Base-by-base conservation (phyloP, 768 basidiomycete species). In the Amanita molliuscula region DNA sequence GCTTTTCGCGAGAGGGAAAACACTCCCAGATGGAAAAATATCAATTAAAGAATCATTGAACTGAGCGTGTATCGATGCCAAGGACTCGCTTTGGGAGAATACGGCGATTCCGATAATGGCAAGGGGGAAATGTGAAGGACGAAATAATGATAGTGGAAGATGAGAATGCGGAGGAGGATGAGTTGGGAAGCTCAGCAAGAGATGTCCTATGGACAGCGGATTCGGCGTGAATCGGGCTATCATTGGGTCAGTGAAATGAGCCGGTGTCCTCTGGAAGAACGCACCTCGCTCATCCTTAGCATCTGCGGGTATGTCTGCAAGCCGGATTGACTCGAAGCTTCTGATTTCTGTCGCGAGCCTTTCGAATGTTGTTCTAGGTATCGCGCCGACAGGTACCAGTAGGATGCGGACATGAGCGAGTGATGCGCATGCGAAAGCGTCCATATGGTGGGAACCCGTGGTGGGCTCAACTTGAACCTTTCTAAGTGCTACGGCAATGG, bases 21-120 rank as follows among this genome's bases (percentile, higher is more conserved):
- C 72, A 10, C 76, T 77, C 9, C 76, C 74, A 25, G 74, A 64
- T 2, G 86, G 81, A 58, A 87, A 90, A 18, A 84, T 67, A 48
- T 88, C 79, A 10, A 71, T 68, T 15, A 94, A 56, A 0, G 76
- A 62, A 4, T 75, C 73, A 56, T 84, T 77, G 60, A 92, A 90
- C 55, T 89, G 78, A 25, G 76, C 68, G 53, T 76, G 71, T 57
- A 81, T 72, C 13, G 76, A 67, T 4, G 74, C 62, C 21, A 80
- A 61, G 6, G 41, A 43, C 50, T 80, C 75, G 25, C 70, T 67
- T 53, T 75, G 72, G 9, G 79, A 76, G 57, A 78, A 84, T 26
- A 82, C 76, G 21, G 91, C 81, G 28, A 99, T 74, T 8, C 94
- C 96, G 58, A 99, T 82, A 47, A 95, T 82, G 18, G 86, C 91